phyloP scores from a whole-genome alignment of 2,329 filamentous ascomycete genomes.

The Fusarium sp. region DNA sequence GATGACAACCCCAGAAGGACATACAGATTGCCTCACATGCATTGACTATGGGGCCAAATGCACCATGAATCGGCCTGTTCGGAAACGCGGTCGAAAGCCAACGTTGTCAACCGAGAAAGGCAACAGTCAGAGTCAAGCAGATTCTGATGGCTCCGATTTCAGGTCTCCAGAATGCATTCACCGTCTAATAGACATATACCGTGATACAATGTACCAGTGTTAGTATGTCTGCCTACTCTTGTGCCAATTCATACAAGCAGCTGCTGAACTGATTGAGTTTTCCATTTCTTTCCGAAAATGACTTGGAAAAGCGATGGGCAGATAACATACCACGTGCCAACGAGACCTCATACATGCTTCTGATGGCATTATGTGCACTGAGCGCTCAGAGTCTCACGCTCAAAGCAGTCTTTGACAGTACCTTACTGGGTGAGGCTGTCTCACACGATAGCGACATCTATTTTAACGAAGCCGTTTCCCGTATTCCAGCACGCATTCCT shows the following conservation, averaged over 20 bases:
- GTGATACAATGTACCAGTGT: constrained; percentile 3
- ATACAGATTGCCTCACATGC: not conserved
- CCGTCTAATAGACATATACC: not conserved
- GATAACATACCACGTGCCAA: not conserved
- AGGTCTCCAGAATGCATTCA: not conserved
- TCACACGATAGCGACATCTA: not conserved
- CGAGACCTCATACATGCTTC: not conserved
- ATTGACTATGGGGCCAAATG: not conserved
- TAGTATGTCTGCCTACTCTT: not conserved
- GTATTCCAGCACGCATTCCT: not conserved
- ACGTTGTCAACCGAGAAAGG: not conserved
- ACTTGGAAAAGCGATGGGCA: not conserved
- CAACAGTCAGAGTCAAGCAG: fast-evolving
- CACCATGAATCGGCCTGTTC: not conserved
- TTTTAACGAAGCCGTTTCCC: not conserved
- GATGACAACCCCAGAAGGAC: too few relatives aligned
- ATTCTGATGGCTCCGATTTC: not conserved
- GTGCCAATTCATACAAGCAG: fast-evolving
- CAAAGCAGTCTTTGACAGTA: not conserved
- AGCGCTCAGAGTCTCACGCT: constrained; percentile 5
- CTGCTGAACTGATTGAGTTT: not conserved
- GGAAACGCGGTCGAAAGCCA: not conserved
- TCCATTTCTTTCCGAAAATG: not conserved
- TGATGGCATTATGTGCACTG: not conserved
- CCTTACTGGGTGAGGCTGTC: not conserved